Conservation (phyloP, 768 basidiomycete species). For the Boletus eberwhitei region DNA sequence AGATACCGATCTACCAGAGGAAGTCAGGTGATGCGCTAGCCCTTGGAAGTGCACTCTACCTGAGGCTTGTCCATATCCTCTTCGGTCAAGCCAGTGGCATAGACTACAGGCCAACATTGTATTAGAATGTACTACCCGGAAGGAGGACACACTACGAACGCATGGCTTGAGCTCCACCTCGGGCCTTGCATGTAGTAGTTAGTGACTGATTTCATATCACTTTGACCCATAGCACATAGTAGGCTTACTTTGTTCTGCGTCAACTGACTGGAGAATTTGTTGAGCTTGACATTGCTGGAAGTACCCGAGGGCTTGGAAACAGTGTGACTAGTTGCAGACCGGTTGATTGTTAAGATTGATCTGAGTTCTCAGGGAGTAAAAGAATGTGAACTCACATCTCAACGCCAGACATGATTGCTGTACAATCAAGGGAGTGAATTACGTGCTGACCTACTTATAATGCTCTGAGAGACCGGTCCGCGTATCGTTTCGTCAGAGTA, state of each 20-base stretch:
- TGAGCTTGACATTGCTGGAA: constrained; percentile 49
- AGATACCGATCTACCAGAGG: constrained; percentile 70
- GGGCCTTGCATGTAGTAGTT: constrained; percentile 36
- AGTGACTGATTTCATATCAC: background rate
- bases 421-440: background rate
- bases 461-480: constrained; percentile 7
- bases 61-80: constrained; percentile 85
- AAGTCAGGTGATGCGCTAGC: constrained; percentile 4
- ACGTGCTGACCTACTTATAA: constrained; percentile 15
- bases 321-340: constrained; percentile 12
- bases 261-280: constrained; percentile 69
- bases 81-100: constrained; percentile 73
- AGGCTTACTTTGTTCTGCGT: constrained; percentile 72
- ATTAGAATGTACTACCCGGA: background rate
- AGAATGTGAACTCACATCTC: constrained; percentile 48
- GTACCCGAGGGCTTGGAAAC: constrained; percentile 20
- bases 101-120: constrained; percentile 43
- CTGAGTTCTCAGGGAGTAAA: background rate
- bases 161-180: constrained; percentile 85
- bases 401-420: constrained; percentile 52
- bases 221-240: background rate
- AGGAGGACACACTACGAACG: constrained; percentile 43
- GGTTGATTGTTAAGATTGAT: background rate
- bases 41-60: constrained; percentile 35
- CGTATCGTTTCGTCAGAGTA: background rate